A percentile compares a stretch with the other conserved stretches of the same genome.
These are phyloP conservation scores for Reticulomyxa filosa DNA, from an alignment of 78 protist species.

Conservation along the genomic window DNA sequence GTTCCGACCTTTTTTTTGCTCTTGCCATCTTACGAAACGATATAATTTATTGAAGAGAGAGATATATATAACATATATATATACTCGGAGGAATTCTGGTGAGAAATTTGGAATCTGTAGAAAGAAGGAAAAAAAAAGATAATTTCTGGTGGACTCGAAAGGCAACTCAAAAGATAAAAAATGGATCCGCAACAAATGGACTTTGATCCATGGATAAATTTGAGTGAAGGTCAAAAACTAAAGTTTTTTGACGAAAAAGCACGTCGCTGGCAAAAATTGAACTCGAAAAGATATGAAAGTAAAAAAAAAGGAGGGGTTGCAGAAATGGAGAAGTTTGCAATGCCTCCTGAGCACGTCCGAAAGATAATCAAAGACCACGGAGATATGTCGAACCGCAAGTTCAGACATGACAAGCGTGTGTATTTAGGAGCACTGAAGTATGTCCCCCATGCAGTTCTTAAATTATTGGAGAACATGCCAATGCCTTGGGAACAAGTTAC, in stretches of 20 bases:
- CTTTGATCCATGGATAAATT: not conserved
- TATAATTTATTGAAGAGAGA: not conserved
- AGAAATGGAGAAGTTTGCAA: constrained; percentile 45
- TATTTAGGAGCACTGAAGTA: constrained; percentile 95
- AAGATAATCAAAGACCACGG: constrained; percentile 94
- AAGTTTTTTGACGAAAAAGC: constrained; percentile 27
- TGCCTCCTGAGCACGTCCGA: constrained; percentile 94
- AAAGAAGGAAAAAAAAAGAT: not conserved
- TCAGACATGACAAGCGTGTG: constrained; percentile 83
- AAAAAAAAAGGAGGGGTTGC: constrained; percentile 69
- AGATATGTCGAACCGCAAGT: constrained; percentile 80
- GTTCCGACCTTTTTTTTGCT: not conserved
- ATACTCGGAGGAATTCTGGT: not conserved
- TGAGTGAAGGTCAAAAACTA: constrained; percentile 1
- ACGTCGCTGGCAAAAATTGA: constrained; percentile 64
- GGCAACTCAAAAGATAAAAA: no score
- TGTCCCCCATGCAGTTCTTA: constrained; percentile 90
- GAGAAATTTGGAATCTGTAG: not conserved
- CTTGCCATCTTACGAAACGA: not conserved
- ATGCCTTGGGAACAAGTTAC: constrained; percentile 87
- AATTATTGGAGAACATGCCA: constrained; percentile 97
- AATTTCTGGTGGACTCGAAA: no score
- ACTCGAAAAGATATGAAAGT: constrained; percentile 58
- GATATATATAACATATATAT: no score
- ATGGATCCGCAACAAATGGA: not conserved